A percentile compares a stretch with the other conserved stretches of the same genome.
Conservation (phyloP, 805 yeast genomes). For the Wickerhamiella nectarea region DNA sequence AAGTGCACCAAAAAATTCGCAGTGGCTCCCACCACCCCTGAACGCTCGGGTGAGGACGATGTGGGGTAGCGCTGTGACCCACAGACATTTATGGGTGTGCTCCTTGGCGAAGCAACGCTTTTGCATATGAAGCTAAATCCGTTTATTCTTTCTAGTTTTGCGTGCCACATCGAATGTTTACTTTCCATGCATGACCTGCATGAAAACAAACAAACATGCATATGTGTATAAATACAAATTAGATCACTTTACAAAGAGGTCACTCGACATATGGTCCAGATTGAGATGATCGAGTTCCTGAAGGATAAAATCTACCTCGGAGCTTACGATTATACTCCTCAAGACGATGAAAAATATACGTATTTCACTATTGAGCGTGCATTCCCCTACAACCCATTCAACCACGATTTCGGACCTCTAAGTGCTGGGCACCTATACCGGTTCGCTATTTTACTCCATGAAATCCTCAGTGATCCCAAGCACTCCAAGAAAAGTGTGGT, state of each 20-base stretch:
- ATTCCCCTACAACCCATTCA: slow-evolving; percentile 87
- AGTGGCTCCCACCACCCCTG: too few species aligned
- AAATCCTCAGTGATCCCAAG: slow-evolving; percentile 69
- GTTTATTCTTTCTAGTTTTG: too few species aligned
- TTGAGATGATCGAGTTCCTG: slow-evolving; percentile 25
- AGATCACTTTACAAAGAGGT: neutral
- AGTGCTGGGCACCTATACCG: slow-evolving; percentile 87
- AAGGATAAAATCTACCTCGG: slow-evolving; percentile 58
- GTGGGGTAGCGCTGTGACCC: too few species aligned
- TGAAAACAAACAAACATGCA: slow-evolving; percentile 9
- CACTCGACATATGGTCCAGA: neutral
- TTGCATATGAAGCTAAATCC: too few species aligned
- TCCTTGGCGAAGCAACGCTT: too few species aligned
- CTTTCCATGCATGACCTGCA: slow-evolving; percentile 5
- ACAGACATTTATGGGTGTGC: too few species aligned
- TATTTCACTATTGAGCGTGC: slow-evolving; percentile 88
- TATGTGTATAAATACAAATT: neutral
- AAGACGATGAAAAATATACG: slow-evolving; percentile 59
- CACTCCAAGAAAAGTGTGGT: slow-evolving; percentile 84
- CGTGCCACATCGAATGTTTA: too few species aligned
- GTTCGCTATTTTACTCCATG: slow-evolving; percentile 89
- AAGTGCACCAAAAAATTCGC: too few species aligned
- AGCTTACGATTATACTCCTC: slow-evolving; percentile 69
- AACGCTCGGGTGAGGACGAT: too few species aligned
- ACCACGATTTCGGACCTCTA: slow-evolving; percentile 91